Evolutionary conservation across 2,329 filamentous ascomycete species (phyloP), one percentile per base, ranked within the genome.

Genomic region (Exophiala aquamarina): DNA sequence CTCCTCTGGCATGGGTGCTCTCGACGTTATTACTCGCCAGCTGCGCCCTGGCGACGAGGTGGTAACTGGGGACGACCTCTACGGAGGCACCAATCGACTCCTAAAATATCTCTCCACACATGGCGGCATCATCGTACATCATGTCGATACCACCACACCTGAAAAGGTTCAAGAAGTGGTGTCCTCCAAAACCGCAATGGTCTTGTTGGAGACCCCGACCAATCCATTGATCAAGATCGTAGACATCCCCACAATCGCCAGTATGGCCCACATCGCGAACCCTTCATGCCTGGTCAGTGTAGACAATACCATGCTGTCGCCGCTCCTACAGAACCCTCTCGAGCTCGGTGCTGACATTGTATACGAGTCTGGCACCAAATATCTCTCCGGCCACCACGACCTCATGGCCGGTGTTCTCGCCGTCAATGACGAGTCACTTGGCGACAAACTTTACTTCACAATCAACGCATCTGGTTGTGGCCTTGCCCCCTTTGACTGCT

Each of bases 191-290:
- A 98, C 93, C 0, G 82, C 90, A 58, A 95, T 98, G 89, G 89
- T 98, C 1, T 77, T 98, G 29, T 81, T 98, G 18, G 93, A 98
- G 70, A 95, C 91, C 0, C 93, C 94, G 2, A 98, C 93, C 20
- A 98, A 98, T 70, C 94, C 93, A 4, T 74, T 98, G 39, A 97
- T 98, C 77, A 98, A 98, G 73, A 91, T 98, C 59, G 90, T 94
- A 61, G 93, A 98, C 66, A 87, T 98, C 50, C 79, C 85, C 3
- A 77, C 82, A 17, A 94, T 98, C 59, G 83, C 93, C 11, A 76
- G 78, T 31, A 73, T 85, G 15, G 81, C 87, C 0, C 93, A 97
- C 67, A 82, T 84, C 29, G 81, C 80, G 40, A 95, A 93, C 67
- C 75, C 85, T 6, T 81, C 81, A 53, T 87, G 89, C 19, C 74